Evolutionary conservation across 495 filamentous ascomycete genomes (phyloP).

Genomic region (Trichocladium uniseriatum): DNA sequence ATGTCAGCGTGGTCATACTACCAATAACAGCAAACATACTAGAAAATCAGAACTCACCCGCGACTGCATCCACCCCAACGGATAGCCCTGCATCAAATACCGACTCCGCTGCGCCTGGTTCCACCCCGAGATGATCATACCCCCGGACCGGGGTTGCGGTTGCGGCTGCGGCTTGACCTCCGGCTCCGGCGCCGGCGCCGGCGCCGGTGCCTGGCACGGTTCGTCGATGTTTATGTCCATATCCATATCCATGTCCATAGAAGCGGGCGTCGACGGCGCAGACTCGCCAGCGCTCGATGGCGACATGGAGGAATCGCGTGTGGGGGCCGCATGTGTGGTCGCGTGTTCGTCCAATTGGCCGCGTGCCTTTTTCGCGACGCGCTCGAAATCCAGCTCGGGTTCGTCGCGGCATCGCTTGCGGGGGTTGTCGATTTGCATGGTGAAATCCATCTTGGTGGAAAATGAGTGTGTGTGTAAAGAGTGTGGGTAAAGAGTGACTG

Average conservation of each 20-base stretch:
- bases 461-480: neutral
- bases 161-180: neutral
- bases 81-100: constrained; percentile 2
- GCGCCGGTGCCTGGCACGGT: neutral
- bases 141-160: neutral
- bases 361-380: constrained; percentile 1
- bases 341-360: neutral
- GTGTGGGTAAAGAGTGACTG: neutral
- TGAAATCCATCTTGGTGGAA: constrained; percentile 1
- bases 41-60: too few relatives aligned
- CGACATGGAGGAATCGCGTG: neutral
- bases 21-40: too few relatives aligned
- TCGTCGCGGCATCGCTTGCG: neutral
- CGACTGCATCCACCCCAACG: neutral
- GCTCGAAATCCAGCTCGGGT: neutral
- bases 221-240: neutral
- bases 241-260: neutral
- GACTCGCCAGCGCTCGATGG: neutral
- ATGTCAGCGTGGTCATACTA: too few relatives aligned
- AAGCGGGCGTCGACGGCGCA: neutral
- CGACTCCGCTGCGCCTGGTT: neutral
- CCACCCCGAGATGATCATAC: neutral
- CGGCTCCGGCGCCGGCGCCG: neutral
- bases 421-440: neutral
- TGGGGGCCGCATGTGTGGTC: neutral